Base-by-base conservation (phyloP, 164 flowering plant species). In the Nelumbo lutea region DNA sequence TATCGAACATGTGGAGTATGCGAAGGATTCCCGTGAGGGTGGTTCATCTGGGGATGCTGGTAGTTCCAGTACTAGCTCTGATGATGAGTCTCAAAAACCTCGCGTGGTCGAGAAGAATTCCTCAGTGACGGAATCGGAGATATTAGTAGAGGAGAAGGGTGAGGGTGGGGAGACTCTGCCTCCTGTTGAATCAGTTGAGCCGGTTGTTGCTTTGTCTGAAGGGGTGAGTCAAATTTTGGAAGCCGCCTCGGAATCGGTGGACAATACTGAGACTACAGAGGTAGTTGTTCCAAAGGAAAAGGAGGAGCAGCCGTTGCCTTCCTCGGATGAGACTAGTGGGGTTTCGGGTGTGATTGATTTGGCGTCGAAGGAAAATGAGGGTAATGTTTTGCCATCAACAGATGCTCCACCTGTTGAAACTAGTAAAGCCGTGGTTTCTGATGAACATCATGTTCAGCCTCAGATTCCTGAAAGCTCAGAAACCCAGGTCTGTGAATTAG, bases 21-120 rank as follows among this genome's bases (percentile, higher is more conserved):
- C 39, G 41, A 75, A 67, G 67, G 62, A 58, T 13, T 52, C 65
- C 2, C 27, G 47, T 0, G 59, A 52, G 8, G 67, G 42, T 42
- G 47, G 11, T 44, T 73, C 69, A 14, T 41, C 43, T 59, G 58
- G 67, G 47, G 51, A 61, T 13, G 47, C 62, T 61, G 44, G 27
- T 3, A 74, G 72, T 65, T 71, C 77, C 51, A 74, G 77, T 64
- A 74, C 74, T 68, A 78, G 79, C 70, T 82, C 84, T 4, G 83
- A 84, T 63, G 82, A 82, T 47, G 83, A 78, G 15, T 68, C 68
- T 62, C 75, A 57, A 1, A 76, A 75, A 38, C 7, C 68, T 15
- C 46, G 15, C 3, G 13, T 53, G 7, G 27, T 44, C 40, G 56
- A 70, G 14, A 50, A 56, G 51, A 70, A 59, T 10, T 53, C 57